Evolutionary conservation across 306 rosid species (phyloP), one percentile per base, ranked within the genome.

Genomic region (Vigna mungo): DNA sequence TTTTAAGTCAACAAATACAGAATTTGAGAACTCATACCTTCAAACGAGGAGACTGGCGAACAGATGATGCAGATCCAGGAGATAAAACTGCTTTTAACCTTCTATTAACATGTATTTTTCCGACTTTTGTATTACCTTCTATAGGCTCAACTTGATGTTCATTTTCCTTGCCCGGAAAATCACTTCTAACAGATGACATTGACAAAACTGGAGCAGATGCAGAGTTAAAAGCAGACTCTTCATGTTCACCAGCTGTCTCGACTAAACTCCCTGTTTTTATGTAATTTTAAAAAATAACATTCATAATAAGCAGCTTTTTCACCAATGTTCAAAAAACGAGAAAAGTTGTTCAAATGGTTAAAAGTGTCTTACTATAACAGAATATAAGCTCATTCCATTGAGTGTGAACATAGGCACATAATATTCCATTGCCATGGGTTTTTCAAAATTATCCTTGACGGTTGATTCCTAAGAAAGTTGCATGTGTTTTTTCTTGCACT

Each of bases 141-240:
- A 32, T 78, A 69, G 56, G 70, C 75, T 79, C 88, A 71, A 74
- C 79, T 71, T 72, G 81, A 67, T 80, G 49, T 55, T 86, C 90
- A 75, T 37, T 80, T 71, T 68, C 83, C 59, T 54, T 64, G 72
- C 84, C 62, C 71, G 78, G 68, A 77, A 92, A 85, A 81, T 88
- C 92, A 62, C 91, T 88, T 86, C 83, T 81, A 52, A 64, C 80
- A 16, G 88, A 78, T 60, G 92, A 89, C 53, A 79, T 58, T 13
- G 95, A 91, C 63, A 72, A 36, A 76, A 62, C 86, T 43, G 98
- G 96, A 78, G 93, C 97, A 51, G 97, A 90, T 67, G 80, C 43
- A 41, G 97, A 89, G 79, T 87, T 82, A 23, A 68, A 58, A 4
- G 88, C 72, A 65, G 87, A 88, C 49, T 88, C 88, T 88, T 89